Conservation (phyloP, 371 early-diverging fungal genomes). For the Mucor irregularis region DNA sequence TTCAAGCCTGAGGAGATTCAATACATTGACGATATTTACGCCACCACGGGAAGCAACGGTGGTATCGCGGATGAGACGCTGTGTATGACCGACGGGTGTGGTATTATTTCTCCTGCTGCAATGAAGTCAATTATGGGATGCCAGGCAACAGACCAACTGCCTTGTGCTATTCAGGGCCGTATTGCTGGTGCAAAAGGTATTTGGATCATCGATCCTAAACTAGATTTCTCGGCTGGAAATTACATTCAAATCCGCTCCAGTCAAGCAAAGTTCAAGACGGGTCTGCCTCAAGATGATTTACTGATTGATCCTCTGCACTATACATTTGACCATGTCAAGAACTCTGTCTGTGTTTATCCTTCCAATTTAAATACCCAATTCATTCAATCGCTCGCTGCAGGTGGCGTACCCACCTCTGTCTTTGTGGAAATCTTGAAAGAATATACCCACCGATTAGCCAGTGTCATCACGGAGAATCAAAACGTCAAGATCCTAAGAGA, state of each 20-base stretch:
- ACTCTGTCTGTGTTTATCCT: conserved; percentile 35
- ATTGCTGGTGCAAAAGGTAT: conserved; percentile 56
- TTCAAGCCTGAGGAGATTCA: conserved; percentile 37
- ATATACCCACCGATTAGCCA: conserved; percentile 31
- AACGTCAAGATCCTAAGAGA: conserved; percentile 36
- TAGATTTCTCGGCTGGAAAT: conserved; percentile 31
- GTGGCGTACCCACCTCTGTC: conserved; percentile 38
- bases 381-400: conserved; percentile 44
- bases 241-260: conserved; percentile 44
- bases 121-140: conserved; percentile 46
- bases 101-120: conserved; percentile 45
- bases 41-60: conserved; percentile 2
- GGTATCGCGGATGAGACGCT: conserved; percentile 10
- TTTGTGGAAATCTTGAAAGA: conserved; percentile 44
- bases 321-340: conserved; percentile 48
- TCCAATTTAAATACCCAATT: conserved; percentile 49
- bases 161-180: conserved; percentile 52
- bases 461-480: conserved; percentile 30
- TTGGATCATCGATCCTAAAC: conserved; percentile 41
- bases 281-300: conserved; percentile 26
- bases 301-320: conserved; percentile 35
- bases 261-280: conserved; percentile 49
- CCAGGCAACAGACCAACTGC: conserved; percentile 34
- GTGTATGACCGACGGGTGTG: conserved; percentile 57
- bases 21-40: conserved; percentile 37